Evolutionary conservation across 2,329 filamentous ascomycete genomes (phyloP).

Genomic region (Sporothrix protearum): DNA sequence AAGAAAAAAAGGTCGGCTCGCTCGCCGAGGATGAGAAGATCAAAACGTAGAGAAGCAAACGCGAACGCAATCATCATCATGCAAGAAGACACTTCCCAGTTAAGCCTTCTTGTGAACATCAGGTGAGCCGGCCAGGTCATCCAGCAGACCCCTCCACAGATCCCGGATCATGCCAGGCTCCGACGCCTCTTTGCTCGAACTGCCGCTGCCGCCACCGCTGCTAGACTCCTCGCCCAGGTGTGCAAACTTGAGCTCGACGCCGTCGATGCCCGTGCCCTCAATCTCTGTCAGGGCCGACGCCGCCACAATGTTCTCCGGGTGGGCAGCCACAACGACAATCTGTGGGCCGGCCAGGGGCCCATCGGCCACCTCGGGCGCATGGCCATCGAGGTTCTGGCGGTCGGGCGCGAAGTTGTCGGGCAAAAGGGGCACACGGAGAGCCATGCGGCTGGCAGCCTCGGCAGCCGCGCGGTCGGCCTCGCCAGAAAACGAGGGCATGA

Average conservation of each 20-base stretch:
- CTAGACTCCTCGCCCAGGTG: slow-evolving; percentile 35
- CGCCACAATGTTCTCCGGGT: slow-evolving; percentile 52
- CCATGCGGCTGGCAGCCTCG: slow-evolving; percentile 25
- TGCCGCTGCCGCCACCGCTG: neutral
- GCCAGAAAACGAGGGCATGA: slow-evolving; percentile 45
- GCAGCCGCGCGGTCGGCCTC: slow-evolving; percentile 34
- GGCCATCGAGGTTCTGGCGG: slow-evolving; percentile 41
- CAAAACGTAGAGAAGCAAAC: neutral
- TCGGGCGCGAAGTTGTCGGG: slow-evolving; percentile 55
- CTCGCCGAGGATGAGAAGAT: neutral
- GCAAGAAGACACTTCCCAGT: neutral
- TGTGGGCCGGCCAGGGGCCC: slow-evolving; percentile 42
- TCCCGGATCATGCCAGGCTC: slow-evolving; percentile 49
- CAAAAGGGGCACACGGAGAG: slow-evolving; percentile 56
- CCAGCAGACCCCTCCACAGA: slow-evolving; percentile 52
- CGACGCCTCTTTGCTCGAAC: slow-evolving; percentile 27
- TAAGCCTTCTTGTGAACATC: slow-evolving; percentile 19
- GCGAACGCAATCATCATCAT: slow-evolving; percentile 3
- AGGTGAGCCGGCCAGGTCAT: slow-evolving; percentile 23
- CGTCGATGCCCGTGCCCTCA: slow-evolving; percentile 56
- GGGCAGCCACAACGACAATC: slow-evolving; percentile 54
- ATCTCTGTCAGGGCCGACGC: slow-evolving; percentile 52
- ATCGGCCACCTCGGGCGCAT: slow-evolving; percentile 44
- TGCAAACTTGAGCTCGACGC: slow-evolving; percentile 53
- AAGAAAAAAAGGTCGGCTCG: neutral